Evolutionary conservation across 179 eudicot genomes (phyloP).

Genomic region (Kewa caespitosa): DNA sequence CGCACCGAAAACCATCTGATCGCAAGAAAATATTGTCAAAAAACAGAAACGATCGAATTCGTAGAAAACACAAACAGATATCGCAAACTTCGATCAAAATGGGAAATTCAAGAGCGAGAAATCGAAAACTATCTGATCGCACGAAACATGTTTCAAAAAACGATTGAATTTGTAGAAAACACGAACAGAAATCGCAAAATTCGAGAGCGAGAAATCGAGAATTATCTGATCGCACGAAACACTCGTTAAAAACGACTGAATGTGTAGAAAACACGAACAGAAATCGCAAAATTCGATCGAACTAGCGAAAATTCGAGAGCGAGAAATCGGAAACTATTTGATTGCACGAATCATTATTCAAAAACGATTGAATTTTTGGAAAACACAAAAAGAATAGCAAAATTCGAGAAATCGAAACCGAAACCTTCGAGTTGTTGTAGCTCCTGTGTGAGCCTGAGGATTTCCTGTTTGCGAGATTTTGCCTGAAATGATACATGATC

Average conservation of each 20-base stretch:
- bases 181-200: not conserved
- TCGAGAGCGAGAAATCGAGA: not conserved
- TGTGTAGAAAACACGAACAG: not conserved
- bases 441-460: constrained; percentile 62
- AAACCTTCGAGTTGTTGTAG: constrained; percentile 71
- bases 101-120: not conserved
- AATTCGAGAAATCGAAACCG: too few relatives aligned
- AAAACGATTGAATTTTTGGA: not conserved
- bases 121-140: not conserved
- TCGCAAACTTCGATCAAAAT: too few relatives aligned
- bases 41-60: not conserved
- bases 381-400: not conserved
- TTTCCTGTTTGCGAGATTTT: constrained; percentile 69
- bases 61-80: too few relatives aligned
- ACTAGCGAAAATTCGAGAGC: not conserved
- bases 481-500: too few relatives aligned
- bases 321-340: not conserved
- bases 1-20: constrained; percentile 52
- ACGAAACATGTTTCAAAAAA: not conserved
- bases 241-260: not conserved
- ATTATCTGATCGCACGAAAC: not conserved
- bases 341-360: not conserved
- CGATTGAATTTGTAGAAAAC: not conserved
- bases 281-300: not conserved
- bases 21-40: not conserved